Percentiles rank a stretch among this genome's conserved stretches.
These are phyloP conservation scores for Backusella liffmaniae DNA, from an alignment of 192 early-diverging fungal species.

Conservation along the genomic window DNA sequence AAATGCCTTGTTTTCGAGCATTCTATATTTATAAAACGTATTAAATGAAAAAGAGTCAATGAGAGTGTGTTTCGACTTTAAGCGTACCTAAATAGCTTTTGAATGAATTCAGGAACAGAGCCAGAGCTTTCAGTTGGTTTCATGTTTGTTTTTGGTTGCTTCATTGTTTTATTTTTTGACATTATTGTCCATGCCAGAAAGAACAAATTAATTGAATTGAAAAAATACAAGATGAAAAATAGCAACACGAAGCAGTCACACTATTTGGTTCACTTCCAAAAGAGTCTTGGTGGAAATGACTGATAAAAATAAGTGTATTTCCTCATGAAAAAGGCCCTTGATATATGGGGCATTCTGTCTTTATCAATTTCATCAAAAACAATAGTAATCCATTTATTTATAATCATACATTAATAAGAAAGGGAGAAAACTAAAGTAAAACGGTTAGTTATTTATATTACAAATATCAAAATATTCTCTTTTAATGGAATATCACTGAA, in stretches of 20 bases:
- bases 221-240: background rate
- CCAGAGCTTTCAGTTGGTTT: conserved; percentile 11
- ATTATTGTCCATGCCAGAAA: background rate
- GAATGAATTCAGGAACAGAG: conserved; percentile 27
- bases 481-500: background rate
- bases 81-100: conserved; percentile 26
- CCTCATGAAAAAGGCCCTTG: too few species aligned
- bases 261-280: background rate
- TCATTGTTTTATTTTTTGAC: background rate
- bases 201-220: background rate
- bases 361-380: too few species aligned
- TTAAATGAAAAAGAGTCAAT: background rate
- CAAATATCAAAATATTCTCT: background rate
- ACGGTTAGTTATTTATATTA: background rate
- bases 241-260: background rate
- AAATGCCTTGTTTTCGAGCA: conserved; percentile 66
- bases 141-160: background rate
- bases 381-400: too few species aligned
- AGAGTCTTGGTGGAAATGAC: background rate
- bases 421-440: too few species aligned
- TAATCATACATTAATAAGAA: too few species aligned
- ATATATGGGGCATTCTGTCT: too few species aligned
- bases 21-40: conserved; percentile 36
- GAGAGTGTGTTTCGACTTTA: background rate
- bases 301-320: background rate